Percentiles rank a stretch among this genome's conserved stretches.
phyloP scores from a whole-genome alignment of 2,329 filamentous ascomycete genomes.

The Alternaria infectoria region DNA sequence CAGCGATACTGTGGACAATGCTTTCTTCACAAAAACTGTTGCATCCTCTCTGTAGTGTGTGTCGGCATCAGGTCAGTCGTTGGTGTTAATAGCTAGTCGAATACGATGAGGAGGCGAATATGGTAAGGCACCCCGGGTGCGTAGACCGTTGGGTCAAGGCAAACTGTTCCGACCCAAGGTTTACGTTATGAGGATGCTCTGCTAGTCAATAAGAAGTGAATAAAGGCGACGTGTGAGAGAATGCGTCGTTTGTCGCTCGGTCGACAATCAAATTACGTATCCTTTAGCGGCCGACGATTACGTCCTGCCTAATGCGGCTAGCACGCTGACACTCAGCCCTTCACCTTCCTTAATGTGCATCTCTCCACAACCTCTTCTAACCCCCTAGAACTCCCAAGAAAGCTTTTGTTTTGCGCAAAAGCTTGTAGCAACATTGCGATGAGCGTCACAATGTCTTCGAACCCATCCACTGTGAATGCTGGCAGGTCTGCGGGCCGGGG shows the following conservation, averaged over 20 bases:
- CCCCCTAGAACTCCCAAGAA: slow-evolving; percentile 1
- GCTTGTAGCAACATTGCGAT: neutral
- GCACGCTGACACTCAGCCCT: neutral
- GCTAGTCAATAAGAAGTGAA: neutral
- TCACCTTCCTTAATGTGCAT: slow-evolving; percentile 10
- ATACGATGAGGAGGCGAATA: neutral
- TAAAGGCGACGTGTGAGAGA: neutral
- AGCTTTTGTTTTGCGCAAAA: slow-evolving; percentile 8
- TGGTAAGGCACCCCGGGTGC: neutral
- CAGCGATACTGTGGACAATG: neutral
- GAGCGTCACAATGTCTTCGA: slow-evolving; percentile 9
- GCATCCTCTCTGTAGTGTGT: neutral
- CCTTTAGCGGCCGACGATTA: slow-evolving; percentile 1
- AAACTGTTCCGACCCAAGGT: neutral
- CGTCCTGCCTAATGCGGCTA: slow-evolving; percentile 12
- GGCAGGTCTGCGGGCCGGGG: slow-evolving; percentile 1
- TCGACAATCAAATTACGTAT: slow-evolving; percentile 12
- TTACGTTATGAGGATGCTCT: neutral
- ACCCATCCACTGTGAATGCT: slow-evolving; percentile 5
- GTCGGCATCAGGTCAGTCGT: neutral
- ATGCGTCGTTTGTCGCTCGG: neutral
- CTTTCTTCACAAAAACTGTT: neutral
- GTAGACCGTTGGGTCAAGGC: neutral
- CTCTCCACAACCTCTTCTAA: neutral
- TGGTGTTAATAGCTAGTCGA: neutral